Percentiles rank a stretch among this genome's conserved stretches.
These are phyloP conservation scores for Hymenoscyphus fructigenus DNA, from an alignment of 2,329 filamentous ascomycete species.

Conservation along the genomic window DNA sequence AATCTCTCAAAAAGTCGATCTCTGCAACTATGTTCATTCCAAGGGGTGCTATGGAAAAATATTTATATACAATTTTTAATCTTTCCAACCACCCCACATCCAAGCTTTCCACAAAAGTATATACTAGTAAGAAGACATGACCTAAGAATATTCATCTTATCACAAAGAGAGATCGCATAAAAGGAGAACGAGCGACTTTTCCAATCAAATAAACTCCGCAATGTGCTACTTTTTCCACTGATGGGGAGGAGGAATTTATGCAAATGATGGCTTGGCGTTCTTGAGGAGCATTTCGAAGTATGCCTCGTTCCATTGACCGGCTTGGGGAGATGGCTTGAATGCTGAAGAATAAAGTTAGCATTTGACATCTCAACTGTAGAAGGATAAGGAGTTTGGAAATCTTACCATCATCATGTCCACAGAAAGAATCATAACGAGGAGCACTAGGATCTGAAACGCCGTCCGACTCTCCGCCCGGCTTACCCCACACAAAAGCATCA, in stretches of 20 bases:
- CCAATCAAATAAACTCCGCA: neutral
- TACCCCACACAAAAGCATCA: slow-evolving; percentile 39
- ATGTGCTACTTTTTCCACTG: neutral
- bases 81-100: neutral
- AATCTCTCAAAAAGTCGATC: neutral
- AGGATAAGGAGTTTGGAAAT: slow-evolving; percentile 44
- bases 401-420: slow-evolving; percentile 49
- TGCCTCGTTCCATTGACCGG: slow-evolving; percentile 45
- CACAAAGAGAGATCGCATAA: neutral
- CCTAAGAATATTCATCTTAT: neutral
- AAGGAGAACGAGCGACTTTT: neutral
- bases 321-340: slow-evolving; percentile 44
- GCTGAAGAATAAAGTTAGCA: slow-evolving; percentile 24
- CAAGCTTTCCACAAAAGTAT: neutral
- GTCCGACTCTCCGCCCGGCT: slow-evolving; percentile 38
- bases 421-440: slow-evolving; percentile 49
- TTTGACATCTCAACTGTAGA: neutral
- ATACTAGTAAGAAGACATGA: neutral
- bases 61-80: neutral
- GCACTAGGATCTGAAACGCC: slow-evolving; percentile 36
- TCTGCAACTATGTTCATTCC: neutral
- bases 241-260: slow-evolving; percentile 6
- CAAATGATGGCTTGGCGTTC: slow-evolving; percentile 38
- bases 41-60: slow-evolving; percentile 2
- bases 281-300: slow-evolving; percentile 46